phyloP scores from a whole-genome alignment of 1,139 yeast genomes.

The Debaryomyces nepalensis region DNA sequence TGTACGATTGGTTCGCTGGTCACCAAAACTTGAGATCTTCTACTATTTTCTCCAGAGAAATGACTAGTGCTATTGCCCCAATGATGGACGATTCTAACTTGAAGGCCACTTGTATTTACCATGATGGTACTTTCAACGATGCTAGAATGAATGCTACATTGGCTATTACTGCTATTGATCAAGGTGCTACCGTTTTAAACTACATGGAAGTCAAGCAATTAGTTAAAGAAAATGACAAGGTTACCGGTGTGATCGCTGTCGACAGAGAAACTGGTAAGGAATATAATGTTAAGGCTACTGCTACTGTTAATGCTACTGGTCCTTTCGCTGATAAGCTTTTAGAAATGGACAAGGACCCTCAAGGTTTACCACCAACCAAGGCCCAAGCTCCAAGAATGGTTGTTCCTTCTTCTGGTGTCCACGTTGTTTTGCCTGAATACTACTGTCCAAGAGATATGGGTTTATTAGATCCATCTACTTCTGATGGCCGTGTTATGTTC shows the following conservation, averaged over 20 bases:
- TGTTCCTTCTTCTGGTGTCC: constrained; percentile 95
- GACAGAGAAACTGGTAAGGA: constrained; percentile 76
- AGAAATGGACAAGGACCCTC: constrained; percentile 80
- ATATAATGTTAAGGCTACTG: constrained; percentile 64
- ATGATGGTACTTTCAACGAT: constrained; percentile 94
- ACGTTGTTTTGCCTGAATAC: constrained; percentile 88
- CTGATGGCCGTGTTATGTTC: constrained; percentile 97
- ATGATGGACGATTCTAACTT: constrained; percentile 80
- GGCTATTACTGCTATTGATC: constrained; percentile 82
- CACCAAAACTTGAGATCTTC: constrained; percentile 81
- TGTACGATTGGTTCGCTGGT: constrained; percentile 95
- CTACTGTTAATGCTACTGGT: constrained; percentile 92
- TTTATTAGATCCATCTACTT: constrained; percentile 85
- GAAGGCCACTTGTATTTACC: constrained; percentile 91
- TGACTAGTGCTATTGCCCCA: constrained; percentile 80
- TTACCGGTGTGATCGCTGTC: constrained; percentile 75
- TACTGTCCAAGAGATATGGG: constrained; percentile 91
- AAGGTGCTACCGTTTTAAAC: constrained; percentile 90
- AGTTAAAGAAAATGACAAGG: constrained; percentile 64
- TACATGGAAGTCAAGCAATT: constrained; percentile 82
- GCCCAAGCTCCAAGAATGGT: constrained; percentile 70
- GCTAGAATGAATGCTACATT: constrained; percentile 87
- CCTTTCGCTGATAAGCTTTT: constrained; percentile 86
- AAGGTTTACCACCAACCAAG: constrained; percentile 62
- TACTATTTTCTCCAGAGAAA: constrained; percentile 69